Conservation (phyloP, 768 basidiomycete genomes). For the Piloderma croceum region DNA sequence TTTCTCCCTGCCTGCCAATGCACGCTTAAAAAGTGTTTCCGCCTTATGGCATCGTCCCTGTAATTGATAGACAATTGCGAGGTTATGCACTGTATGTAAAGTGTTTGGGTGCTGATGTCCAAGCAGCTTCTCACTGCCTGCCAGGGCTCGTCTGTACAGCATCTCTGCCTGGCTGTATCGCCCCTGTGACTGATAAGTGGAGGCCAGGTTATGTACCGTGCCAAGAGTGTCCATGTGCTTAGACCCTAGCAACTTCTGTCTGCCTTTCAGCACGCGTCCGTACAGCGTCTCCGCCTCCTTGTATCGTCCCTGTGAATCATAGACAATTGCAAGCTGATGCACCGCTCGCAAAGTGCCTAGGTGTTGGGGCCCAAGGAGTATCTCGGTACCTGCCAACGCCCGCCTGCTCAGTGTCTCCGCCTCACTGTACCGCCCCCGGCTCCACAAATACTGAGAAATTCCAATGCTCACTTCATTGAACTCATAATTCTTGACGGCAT, state of each 20-base stretch:
- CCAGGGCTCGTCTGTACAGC: not conserved
- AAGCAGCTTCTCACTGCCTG: not conserved
- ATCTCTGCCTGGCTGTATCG: not conserved
- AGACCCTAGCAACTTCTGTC: not conserved
- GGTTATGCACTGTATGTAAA: too few species aligned
- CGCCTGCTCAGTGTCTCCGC: too few species aligned
- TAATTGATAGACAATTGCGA: too few species aligned
- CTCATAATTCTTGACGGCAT: too few species aligned
- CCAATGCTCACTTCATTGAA: too few species aligned
- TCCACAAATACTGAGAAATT: too few species aligned
- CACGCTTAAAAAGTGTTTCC: too few species aligned
- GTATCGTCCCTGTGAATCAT: not conserved
- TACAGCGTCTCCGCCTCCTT: not conserved
- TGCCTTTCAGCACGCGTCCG: not conserved
- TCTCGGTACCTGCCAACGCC: too few species aligned
- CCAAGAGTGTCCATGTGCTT: not conserved
- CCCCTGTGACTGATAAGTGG: not conserved
- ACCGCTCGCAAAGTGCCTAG: not conserved
- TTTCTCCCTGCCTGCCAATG: too few species aligned
- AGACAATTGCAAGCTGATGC: not conserved
- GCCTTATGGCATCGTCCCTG: too few species aligned
- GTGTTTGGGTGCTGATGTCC: too few species aligned
- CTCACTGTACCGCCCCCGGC: conserved; percentile 11
- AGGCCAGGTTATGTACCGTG: not conserved
- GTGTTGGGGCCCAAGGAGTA: too few species aligned